Evolutionary conservation across 257 asterid species (phyloP).

Genomic region (Penstemon newberryi): DNA sequence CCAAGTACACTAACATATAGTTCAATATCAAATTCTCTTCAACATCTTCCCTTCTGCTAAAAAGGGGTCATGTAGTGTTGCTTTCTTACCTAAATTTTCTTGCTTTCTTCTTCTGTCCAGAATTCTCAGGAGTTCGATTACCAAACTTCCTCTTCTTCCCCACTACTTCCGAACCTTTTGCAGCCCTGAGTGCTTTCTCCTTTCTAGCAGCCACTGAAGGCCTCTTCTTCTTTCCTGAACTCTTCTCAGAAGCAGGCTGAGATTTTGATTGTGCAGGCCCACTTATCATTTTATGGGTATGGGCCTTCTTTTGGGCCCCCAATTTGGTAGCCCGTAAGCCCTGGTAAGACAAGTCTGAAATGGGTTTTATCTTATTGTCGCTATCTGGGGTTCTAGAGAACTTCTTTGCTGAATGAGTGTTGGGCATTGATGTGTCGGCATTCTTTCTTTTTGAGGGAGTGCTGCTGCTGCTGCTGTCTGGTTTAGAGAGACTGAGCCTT

Average conservation of each 20-base stretch:
- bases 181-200: constrained; percentile 44
- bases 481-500: constrained; percentile 66
- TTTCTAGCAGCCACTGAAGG: constrained; percentile 92
- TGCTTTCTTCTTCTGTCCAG: constrained; percentile 61
- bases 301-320: constrained; percentile 61
- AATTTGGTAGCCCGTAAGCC: constrained; percentile 82
- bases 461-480: constrained; percentile 20
- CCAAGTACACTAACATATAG: no score
- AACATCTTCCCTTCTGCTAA: no score
- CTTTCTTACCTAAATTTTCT: constrained; percentile 46
- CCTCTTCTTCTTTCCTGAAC: constrained; percentile 45
- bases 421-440: constrained; percentile 36
- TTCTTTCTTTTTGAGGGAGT: constrained; percentile 52
- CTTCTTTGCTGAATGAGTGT: constrained; percentile 45
- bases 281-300: constrained; percentile 25
- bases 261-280: constrained; percentile 31
- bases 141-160: constrained; percentile 72
- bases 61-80: no score
- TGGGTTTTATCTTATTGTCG: constrained; percentile 30
- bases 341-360: constrained; percentile 56
- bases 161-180: constrained; percentile 35
- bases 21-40: no score
- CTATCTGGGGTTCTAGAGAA: constrained; percentile 39
- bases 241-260: constrained; percentile 31
- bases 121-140: constrained; percentile 56